Percentiles rank a stretch among this genome's conserved stretches.
phyloP scores from a whole-genome alignment of 2,329 filamentous ascomycete genomes.

The Hypoxylon sp. region DNA sequence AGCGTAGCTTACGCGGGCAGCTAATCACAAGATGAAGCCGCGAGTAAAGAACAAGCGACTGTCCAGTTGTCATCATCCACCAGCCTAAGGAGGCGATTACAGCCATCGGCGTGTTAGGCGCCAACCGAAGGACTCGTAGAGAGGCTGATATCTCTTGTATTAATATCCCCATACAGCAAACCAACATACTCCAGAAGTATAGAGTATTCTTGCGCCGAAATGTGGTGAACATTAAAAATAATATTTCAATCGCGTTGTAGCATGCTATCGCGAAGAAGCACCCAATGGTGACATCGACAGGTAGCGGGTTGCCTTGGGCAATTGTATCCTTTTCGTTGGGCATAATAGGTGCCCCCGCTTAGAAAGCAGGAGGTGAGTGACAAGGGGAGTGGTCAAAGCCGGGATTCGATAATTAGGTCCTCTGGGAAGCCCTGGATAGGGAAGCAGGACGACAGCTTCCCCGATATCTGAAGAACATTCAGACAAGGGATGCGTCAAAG shows the following conservation, averaged over 20 bases:
- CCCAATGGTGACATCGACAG: slow-evolving; percentile 25
- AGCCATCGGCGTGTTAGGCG: slow-evolving; percentile 37
- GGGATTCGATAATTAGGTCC: neutral
- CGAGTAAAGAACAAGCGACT: slow-evolving; percentile 71
- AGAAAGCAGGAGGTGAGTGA: neutral
- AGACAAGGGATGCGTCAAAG: neutral
- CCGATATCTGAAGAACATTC: neutral
- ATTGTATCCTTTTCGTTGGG: neutral
- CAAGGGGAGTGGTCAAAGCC: neutral
- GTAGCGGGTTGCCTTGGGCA: neutral
- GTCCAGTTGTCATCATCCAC: slow-evolving; percentile 71
- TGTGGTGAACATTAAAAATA: slow-evolving; percentile 57
- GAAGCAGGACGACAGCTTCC: neutral
- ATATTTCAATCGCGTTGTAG: slow-evolving; percentile 59
- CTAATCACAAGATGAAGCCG: slow-evolving; percentile 71
- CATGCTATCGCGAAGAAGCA: slow-evolving; percentile 52
- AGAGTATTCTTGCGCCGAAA: slow-evolving; percentile 58
- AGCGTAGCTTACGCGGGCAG: slow-evolving; percentile 62
- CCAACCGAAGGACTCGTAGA: slow-evolving; percentile 42
- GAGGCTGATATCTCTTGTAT: slow-evolving; percentile 33
- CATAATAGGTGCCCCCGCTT: neutral
- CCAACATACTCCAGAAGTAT: slow-evolving; percentile 60
- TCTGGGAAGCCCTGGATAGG: neutral
- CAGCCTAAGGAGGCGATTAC: slow-evolving; percentile 62
- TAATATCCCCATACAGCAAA: slow-evolving; percentile 50